These are phyloP conservation scores for Quercus wislizeni DNA, from an alignment of 306 rosid species.

Conservation along the genomic window DNA sequence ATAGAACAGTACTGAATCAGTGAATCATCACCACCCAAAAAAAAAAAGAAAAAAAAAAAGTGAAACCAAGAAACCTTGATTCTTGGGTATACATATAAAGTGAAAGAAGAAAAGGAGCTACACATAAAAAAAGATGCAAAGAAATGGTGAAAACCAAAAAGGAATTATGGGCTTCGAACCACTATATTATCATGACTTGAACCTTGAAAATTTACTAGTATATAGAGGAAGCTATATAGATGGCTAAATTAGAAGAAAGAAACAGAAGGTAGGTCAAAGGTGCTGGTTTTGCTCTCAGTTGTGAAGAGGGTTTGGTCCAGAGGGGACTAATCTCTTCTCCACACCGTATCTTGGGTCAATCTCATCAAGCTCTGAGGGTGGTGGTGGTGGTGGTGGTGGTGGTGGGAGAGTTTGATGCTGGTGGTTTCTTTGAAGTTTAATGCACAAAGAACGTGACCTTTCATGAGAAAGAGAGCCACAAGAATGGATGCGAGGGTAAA, in stretches of 20 bases:
- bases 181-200: too few relatives aligned
- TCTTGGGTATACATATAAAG: neutral
- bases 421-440: conserved; percentile 40
- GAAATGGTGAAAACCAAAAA: conserved; percentile 5
- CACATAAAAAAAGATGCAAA: conserved; percentile 7
- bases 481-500: conserved; percentile 9
- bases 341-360: conserved; percentile 76
- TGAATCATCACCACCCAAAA: neutral
- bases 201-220: neutral
- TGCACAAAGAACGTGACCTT: conserved; percentile 66
- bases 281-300: conserved; percentile 39
- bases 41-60: neutral
- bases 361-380: conserved; percentile 15
- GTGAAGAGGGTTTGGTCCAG: conserved; percentile 99
- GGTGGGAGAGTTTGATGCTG: conserved; percentile 13
- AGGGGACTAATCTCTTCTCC: conserved; percentile 83
- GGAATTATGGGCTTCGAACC: neutral
- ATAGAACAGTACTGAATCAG: neutral
- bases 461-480: conserved; percentile 58
- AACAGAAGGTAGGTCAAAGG: conserved; percentile 6
- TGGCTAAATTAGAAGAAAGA: neutral
- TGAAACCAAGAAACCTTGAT: neutral
- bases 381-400: neutral
- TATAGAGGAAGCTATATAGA: neutral
- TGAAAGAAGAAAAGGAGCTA: conserved; percentile 2